These are phyloP conservation scores for Pythium vanterpoolii DNA, from an alignment of 352 stramenopile species.

Conservation along the genomic window DNA sequence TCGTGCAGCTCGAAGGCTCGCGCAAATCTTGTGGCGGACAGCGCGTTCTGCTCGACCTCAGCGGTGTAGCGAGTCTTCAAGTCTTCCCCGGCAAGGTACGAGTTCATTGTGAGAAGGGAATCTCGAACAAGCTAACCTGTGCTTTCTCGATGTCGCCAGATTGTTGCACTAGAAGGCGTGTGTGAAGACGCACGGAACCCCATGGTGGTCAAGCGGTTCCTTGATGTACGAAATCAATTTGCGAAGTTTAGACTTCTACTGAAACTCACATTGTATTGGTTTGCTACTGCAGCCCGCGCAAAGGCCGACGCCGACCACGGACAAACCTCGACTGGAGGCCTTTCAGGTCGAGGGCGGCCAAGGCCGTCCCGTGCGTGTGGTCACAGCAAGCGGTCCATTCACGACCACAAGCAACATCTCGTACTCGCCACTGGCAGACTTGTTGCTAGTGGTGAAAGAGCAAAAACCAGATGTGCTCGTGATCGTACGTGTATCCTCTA, in stretches of 20 bases:
- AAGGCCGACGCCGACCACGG: conserved; percentile 42
- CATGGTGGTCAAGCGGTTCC: conserved; percentile 74
- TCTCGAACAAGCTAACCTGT: neutral
- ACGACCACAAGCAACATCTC: conserved; percentile 93
- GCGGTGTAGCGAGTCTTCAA: conserved; percentile 62
- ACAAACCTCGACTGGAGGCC: conserved; percentile 43
- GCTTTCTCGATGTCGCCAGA: conserved; percentile 32
- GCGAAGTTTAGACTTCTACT: too few species aligned
- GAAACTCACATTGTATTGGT: neutral
- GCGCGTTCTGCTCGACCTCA: conserved; percentile 74
- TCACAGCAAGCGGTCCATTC: conserved; percentile 93
- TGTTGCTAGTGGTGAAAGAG: conserved; percentile 78
- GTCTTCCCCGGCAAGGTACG: conserved; percentile 80
- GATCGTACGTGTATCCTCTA: conserved; percentile 43
- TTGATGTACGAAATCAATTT: conserved; percentile 51
- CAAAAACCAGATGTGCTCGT: conserved; percentile 94
- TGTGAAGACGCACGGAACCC: conserved; percentile 64
- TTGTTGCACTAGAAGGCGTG: conserved; percentile 78
- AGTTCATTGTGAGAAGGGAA: neutral
- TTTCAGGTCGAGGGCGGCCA: conserved; percentile 40
- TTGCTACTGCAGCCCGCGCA: conserved; percentile 43
- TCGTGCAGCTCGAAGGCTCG: conserved; percentile 79
- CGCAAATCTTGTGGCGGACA: conserved; percentile 81
- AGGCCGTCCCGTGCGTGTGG: conserved; percentile 56
- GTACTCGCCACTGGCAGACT: conserved; percentile 94